Conservation (phyloP, 768 basidiomycete genomes). For the Sistotremastrum suecicum region DNA sequence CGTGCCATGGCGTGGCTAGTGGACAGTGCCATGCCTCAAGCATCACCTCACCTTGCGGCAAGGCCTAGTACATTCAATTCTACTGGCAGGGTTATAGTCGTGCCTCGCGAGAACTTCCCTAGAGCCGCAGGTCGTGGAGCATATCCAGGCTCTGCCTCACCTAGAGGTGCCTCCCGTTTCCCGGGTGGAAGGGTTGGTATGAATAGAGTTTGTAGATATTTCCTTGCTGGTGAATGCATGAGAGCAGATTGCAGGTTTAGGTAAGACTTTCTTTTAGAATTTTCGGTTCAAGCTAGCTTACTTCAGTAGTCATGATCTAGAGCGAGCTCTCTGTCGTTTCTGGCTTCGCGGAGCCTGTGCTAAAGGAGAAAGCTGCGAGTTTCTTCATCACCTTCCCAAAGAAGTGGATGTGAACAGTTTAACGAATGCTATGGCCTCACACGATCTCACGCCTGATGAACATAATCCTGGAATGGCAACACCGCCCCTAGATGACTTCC, state of each 20-base stretch:
- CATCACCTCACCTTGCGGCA: constrained; percentile 20
- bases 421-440: constrained; percentile 51
- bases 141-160: constrained; percentile 13
- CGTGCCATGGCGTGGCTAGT: constrained; percentile 90
- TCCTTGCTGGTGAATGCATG: constrained; percentile 90
- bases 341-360: constrained; percentile 97
- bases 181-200: constrained; percentile 15
- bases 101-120: constrained; percentile 35
- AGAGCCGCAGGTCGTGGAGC: not conserved
- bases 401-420: constrained; percentile 68
- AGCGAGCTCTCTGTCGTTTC: constrained; percentile 89
- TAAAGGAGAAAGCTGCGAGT: constrained; percentile 93
- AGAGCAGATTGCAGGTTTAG: constrained; percentile 96
- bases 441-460: constrained; percentile 33
- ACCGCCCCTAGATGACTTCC: constrained; percentile 55
- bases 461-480: constrained; percentile 23
- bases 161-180: constrained; percentile 16
- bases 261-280: constrained; percentile 27
- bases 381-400: constrained; percentile 81
- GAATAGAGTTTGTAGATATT: constrained; percentile 89
- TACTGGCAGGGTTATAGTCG: constrained; percentile 54
- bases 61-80: constrained; percentile 33
- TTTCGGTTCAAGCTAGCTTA: constrained; percentile 1
- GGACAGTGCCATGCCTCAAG: constrained; percentile 45
- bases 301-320: constrained; percentile 70